Evolutionary conservation across 192 early-diverging fungal species (phyloP), one percentile per base, ranked within the genome.

Genomic region (Chytriomyces sp.): DNA sequence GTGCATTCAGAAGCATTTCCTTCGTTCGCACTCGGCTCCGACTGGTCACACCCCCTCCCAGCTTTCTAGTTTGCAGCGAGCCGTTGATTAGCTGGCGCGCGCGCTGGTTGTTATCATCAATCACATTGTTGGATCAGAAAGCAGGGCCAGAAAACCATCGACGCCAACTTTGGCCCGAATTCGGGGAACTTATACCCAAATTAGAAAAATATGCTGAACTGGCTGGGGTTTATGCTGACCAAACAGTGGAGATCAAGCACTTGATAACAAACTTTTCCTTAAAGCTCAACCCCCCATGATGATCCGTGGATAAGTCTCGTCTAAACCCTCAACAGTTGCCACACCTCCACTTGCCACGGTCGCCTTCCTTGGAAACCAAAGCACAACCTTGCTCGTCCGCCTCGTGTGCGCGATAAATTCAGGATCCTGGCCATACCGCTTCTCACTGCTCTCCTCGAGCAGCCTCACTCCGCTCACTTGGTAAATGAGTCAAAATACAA

Each of bases 401-500:
- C 72, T 68, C 49, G 63, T 74, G 72, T 82, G 81, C 3, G 38
- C 76, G 38, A 79, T 64, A 64, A 76, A 82, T 22, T 82, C 81
- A 36, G 60, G 40, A 38, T 53, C 28, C 8, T 49, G 30, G 8
- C 84, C 84, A 55, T 86, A 86, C 31, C 79, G 56, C 56, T 85
- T 70, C 34, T 77, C 39, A 12, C 62, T 39, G 40, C 55, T 71
- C 59, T 60, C 59, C 44, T 86, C 85, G n/a, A 75, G 59, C 38
- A 86, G 55, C 55, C 57, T 25, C 1, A 85, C 74, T 2, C 85
- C 85, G 32, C 64, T 72, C 0, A 80, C 80, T 64, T 52, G 57
- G 53, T 73, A 64, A n/a, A 86, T 62, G 39, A 86, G 64, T 30
- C 30, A 67, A 53, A 70, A 70, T 14, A 83, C 85, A 79, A 86